Evolutionary conservation across 2,329 filamentous ascomycete genomes (phyloP), one percentile per base, ranked within the genome.

Genomic region (Pseudopithomyces chartarum): DNA sequence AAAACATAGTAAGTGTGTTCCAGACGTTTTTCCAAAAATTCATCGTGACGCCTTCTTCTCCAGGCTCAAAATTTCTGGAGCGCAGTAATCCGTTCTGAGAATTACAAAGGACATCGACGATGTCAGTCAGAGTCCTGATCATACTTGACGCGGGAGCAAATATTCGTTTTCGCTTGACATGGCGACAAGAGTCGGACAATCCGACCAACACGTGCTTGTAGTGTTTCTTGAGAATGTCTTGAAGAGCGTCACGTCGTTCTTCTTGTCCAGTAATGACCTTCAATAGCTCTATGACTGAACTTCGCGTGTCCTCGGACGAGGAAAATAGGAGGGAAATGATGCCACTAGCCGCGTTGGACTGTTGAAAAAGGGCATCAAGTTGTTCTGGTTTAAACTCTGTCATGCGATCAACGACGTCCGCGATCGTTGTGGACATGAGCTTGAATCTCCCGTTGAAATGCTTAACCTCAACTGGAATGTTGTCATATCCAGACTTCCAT

Each of bases 1-100:
- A 97, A 15, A 94, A 90, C 54, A 89, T 88, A 40, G 88, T 89
- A 42, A 98, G 82, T 44, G 87, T 88, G 55, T 85, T 84, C 96
- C 96, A 99, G 64, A 93, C 85, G 55, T 86, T 85, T 58, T 87
- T 84, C 96, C 96, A 99, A 79, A 96, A 91, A 34, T 84, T 84
- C 68, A 90, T 83, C 13, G 96, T 82, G 3, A 87, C 85, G 34
- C 84, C 81, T 12, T 85, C 82, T 62, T 94, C 89, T 55, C 82
- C 83, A 1, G 80, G 73, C 26, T 85, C 84, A 26, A 92, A 74
- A 54, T 81, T 76, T 54, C 78, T 79, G 47, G 82, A 84, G 56
- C 87, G 80, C n/a, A 90, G 78, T 55, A 88, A 78, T 59, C 86
- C 84, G 56, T 84, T 82, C 60, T 86, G 82, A n/a, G 81, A 81